Conservation (phyloP, 1,284 basidiomycete genomes). For the Trichosporon inkin region DNA sequence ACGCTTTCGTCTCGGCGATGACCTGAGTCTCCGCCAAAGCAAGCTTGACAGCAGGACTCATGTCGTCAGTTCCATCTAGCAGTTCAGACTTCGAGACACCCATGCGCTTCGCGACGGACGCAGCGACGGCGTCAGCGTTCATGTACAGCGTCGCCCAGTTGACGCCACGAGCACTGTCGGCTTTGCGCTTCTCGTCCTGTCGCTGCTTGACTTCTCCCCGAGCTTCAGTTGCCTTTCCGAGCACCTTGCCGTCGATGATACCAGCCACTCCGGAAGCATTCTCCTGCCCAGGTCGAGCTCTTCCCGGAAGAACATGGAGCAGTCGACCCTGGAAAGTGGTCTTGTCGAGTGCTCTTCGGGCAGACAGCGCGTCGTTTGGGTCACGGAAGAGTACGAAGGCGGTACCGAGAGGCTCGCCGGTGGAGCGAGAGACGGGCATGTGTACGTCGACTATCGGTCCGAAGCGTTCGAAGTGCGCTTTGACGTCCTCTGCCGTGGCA, state of each 20-base stretch:
- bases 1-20: constrained; percentile 89
- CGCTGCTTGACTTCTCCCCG: constrained; percentile 66
- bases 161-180: constrained; percentile 73
- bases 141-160: constrained; percentile 97
- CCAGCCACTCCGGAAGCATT: constrained; percentile 53
- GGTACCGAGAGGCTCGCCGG: constrained; percentile 66
- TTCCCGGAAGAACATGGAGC: constrained; percentile 77
- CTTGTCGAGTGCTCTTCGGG: constrained; percentile 74
- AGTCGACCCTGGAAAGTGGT: constrained; percentile 87
- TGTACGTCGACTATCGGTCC: constrained; percentile 78
- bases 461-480: constrained; percentile 63
- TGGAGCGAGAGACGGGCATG: constrained; percentile 65
- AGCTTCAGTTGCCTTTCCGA: constrained; percentile 53
- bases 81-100: constrained; percentile 81
- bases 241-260: constrained; percentile 43
- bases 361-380: constrained; percentile 65
- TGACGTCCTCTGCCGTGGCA: constrained; percentile 69
- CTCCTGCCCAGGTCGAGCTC: constrained; percentile 58
- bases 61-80: constrained; percentile 55
- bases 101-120: constrained; percentile 75
- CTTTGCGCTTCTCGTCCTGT: constrained; percentile 63
- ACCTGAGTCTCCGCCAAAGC: constrained; percentile 91
- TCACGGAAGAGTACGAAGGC: constrained; percentile 76
- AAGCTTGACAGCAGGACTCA: constrained; percentile 70
- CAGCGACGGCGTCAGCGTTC: constrained; percentile 91